phyloP scores from a whole-genome alignment of 2,329 filamentous ascomycete species.

The Fusarium sp. region DNA sequence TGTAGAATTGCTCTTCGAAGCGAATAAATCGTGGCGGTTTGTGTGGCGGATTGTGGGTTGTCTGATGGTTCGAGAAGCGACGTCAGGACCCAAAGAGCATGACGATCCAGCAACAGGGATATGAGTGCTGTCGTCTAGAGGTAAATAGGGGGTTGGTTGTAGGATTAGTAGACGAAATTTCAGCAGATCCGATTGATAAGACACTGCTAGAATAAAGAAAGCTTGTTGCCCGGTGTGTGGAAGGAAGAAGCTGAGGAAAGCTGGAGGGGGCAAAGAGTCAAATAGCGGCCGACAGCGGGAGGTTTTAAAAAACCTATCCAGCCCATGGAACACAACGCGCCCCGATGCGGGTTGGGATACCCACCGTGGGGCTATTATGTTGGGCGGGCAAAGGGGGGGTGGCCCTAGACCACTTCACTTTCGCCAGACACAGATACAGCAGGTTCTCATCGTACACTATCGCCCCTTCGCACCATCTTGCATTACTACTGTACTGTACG shows the following conservation, averaged over 20 bases:
- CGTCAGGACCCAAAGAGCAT: conserved; percentile 47
- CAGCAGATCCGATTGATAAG: conserved; percentile 45
- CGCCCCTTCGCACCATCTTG: not conserved
- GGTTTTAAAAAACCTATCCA: conserved; percentile 43
- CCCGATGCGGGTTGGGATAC: conserved; percentile 43
- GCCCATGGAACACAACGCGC: conserved; percentile 25
- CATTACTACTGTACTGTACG: too few species aligned
- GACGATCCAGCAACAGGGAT: conserved; percentile 33
- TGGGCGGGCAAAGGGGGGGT: conserved; percentile 24
- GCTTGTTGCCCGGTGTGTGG: conserved; percentile 1
- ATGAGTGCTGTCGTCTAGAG: conserved; percentile 5
- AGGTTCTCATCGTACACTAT: not conserved
- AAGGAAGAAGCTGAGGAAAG: conserved; percentile 26
- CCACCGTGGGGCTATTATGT: conserved; percentile 27
- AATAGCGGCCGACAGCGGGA: conserved; percentile 44
- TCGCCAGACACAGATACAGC: not conserved
- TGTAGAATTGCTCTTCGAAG: conserved; percentile 41
- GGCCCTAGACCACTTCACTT: conserved; percentile 13
- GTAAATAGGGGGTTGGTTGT: not conserved
- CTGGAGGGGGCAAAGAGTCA: conserved; percentile 40
- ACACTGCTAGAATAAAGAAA: conserved; percentile 14
- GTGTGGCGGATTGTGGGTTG: conserved; percentile 9
- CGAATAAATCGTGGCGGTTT: conserved; percentile 26
- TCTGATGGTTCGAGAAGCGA: conserved; percentile 23
- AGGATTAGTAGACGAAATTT: not conserved